phyloP scores from a whole-genome alignment of 176 grass and related monocot genomes.

The Musa acuminata region DNA sequence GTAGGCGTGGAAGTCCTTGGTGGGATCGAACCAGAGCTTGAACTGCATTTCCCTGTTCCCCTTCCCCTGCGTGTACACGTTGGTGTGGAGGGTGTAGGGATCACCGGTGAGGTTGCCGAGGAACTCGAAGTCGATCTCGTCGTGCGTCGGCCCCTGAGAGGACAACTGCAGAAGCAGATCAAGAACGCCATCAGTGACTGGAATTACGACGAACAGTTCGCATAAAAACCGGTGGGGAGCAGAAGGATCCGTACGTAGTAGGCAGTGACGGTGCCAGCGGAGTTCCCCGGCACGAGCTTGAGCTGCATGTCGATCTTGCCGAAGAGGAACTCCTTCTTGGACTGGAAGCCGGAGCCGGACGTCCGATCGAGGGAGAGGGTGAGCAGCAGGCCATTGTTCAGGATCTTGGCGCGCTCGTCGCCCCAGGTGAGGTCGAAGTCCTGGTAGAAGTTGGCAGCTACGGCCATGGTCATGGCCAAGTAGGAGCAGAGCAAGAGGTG shows the following conservation, averaged over 20 bases:
- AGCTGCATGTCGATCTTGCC: slow-evolving; percentile 14
- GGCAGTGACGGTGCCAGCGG: slow-evolving; percentile 11
- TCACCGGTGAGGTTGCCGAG: slow-evolving; percentile 1
- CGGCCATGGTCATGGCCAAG: background rate
- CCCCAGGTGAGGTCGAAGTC: slow-evolving; percentile 8
- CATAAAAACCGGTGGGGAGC: background rate
- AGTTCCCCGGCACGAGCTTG: slow-evolving; percentile 3
- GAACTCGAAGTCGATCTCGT: slow-evolving; percentile 15
- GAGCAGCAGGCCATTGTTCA: background rate
- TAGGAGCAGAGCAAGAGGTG: background rate
- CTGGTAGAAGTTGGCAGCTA: background rate
- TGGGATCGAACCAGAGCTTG: slow-evolving; percentile 7
- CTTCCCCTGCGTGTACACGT: slow-evolving; percentile 5
- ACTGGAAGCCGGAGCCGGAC: slow-evolving; percentile 14
- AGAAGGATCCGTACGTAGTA: slow-evolving; percentile 3
- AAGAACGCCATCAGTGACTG: background rate
- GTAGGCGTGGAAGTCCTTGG: slow-evolving; percentile 1
- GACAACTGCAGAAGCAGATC: background rate
- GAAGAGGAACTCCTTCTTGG: slow-evolving; percentile 8
- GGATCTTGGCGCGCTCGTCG: background rate
- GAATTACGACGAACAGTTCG: background rate
- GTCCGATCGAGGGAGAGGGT: background rate
- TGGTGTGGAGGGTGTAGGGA: slow-evolving; percentile 6
- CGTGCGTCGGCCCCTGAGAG: background rate
- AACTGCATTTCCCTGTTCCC: slow-evolving; percentile 10